These are phyloP conservation scores for Heterobasidion occidentale DNA, from an alignment of 1,284 basidiomycete genomes.

Conservation along the genomic window DNA sequence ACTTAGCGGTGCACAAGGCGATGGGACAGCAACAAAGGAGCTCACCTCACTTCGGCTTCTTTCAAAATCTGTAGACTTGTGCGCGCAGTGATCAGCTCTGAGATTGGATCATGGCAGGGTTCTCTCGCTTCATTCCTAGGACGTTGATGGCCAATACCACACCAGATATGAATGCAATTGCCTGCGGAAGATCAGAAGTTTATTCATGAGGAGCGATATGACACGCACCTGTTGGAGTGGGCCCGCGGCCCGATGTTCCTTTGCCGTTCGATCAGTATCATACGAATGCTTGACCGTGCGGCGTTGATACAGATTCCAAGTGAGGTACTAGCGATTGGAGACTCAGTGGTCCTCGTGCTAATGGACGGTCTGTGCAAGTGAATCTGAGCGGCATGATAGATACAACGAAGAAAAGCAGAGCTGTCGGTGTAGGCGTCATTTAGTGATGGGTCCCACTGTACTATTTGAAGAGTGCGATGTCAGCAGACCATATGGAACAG, in stretches of 20 bases:
- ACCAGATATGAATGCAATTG: too few relatives aligned
- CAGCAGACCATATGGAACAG: not conserved
- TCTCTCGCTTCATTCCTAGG: not conserved
- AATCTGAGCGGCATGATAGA: conserved; percentile 51
- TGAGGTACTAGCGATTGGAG: conserved; percentile 40
- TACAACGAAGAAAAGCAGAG: conserved; percentile 45
- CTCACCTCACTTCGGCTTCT: not conserved
- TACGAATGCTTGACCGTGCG: conserved; percentile 47
- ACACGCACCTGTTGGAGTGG: too few relatives aligned
- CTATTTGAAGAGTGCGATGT: conserved; percentile 8
- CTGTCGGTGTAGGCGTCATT: conserved; percentile 43
- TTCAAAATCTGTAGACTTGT: not conserved
- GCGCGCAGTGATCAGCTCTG: not conserved
- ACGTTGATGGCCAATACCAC: not conserved
- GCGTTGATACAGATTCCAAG: conserved; percentile 60
- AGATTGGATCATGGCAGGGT: not conserved
- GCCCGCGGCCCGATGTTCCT: too few relatives aligned
- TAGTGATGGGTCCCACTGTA: conserved; percentile 49
- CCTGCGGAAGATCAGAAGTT: too few relatives aligned
- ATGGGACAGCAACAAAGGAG: too few relatives aligned
- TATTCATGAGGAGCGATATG: too few relatives aligned
- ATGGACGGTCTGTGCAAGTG: conserved; percentile 59
- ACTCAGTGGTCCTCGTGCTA: conserved; percentile 30
- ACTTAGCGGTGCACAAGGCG: too few relatives aligned
- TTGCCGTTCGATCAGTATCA: conserved; percentile 35